phyloP scores from a whole-genome alignment of 768 basidiomycete genomes.

The Hygrocybe punicea region DNA sequence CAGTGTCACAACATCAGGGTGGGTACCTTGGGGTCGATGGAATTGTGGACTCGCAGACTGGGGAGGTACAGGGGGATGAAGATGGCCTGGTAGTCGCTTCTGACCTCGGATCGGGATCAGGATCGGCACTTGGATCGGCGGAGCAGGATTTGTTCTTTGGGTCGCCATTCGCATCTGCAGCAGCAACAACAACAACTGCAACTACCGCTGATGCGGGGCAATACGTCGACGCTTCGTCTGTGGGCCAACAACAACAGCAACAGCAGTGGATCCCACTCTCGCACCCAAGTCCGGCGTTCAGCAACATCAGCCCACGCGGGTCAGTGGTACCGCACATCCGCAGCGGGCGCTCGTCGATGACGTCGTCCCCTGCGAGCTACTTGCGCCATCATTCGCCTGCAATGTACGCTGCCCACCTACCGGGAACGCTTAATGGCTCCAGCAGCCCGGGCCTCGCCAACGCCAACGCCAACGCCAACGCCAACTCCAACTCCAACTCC shows the following conservation, averaged over 20 bases:
- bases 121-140: not conserved
- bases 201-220: not conserved
- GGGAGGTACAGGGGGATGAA: slow-evolving; percentile 48
- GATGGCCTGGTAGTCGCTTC: slow-evolving; percentile 43
- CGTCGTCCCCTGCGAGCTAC: slow-evolving; percentile 26
- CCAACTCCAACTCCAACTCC: too few species aligned
- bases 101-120: not conserved
- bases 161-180: not conserved
- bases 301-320: slow-evolving; percentile 34
- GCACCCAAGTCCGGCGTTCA: slow-evolving; percentile 43
- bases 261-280: slow-evolving; percentile 23
- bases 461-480: too few species aligned
- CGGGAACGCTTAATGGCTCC: too few species aligned
- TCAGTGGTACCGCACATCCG: slow-evolving; percentile 23
- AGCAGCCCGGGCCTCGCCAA: too few species aligned
- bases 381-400: slow-evolving; percentile 12
- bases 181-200: too few species aligned
- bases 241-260: slow-evolving; percentile 21
- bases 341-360: slow-evolving; percentile 26
- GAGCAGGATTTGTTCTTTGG: slow-evolving; percentile 2
- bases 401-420: not conserved
- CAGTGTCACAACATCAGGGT: too few species aligned
- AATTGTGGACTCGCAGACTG: too few species aligned
- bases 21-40: too few species aligned
- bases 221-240: not conserved